These are phyloP conservation scores for Cytospora paraplurivora DNA, from an alignment of 2,329 filamentous ascomycete genomes.

Conservation along the genomic window DNA sequence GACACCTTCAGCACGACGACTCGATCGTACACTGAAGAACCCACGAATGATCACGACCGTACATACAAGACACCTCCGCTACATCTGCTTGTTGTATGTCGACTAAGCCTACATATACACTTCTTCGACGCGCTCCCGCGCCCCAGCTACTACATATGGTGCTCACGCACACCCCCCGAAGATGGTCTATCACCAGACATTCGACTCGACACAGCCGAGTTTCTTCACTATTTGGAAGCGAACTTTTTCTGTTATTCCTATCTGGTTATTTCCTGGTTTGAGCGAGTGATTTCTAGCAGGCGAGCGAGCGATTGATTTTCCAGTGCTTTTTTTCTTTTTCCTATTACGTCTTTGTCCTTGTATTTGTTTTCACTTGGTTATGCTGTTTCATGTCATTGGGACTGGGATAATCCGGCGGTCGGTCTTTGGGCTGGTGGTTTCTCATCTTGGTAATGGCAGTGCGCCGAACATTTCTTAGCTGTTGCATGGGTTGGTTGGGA, in stretches of 20 bases:
- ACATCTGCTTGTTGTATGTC: conserved; percentile 32
- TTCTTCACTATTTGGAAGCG: conserved; percentile 36
- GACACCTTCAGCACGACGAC: conserved; percentile 30
- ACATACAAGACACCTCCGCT: conserved; percentile 25
- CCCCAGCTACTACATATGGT: conserved; percentile 26
- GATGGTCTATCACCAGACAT: conserved; percentile 37
- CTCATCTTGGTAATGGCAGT: conserved; percentile 29
- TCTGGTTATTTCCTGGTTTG: conserved; percentile 38
- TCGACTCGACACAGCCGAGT: conserved; percentile 34
- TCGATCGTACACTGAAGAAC: conserved; percentile 23
- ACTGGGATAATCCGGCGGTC: conserved; percentile 22
- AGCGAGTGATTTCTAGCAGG: conserved; percentile 36
- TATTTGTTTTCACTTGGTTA: conserved; percentile 32
- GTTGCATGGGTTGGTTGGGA: conserved; percentile 27
- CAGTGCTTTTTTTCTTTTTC: conserved; percentile 5
- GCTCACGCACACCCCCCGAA: conserved; percentile 29
- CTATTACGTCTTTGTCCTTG: conserved; percentile 26
- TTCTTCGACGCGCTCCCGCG: conserved; percentile 31
- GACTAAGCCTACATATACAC: conserved; percentile 23
- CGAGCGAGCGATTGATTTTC: conserved; percentile 43
- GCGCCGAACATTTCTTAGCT: conserved; percentile 28
- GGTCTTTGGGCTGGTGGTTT: conserved; percentile 22
- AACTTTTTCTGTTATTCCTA: conserved; percentile 39
- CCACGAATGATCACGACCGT: conserved; percentile 29
- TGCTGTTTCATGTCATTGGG: conserved; percentile 32